phyloP scores from a whole-genome alignment of 2,329 filamentous ascomycete genomes.

The Curvularia lunata region DNA sequence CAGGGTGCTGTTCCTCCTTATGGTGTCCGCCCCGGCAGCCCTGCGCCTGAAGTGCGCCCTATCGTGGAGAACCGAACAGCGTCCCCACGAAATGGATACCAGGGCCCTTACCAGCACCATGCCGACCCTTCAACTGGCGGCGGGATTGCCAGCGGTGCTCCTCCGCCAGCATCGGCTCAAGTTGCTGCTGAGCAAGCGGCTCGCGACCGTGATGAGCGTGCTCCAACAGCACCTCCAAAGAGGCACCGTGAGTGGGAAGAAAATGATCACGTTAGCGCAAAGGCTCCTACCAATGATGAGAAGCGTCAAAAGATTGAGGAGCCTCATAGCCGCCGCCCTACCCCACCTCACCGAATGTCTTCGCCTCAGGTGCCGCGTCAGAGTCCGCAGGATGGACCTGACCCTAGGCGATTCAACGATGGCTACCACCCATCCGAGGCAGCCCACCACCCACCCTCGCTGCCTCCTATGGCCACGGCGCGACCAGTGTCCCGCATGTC shows the following conservation, averaged over 20 bases:
- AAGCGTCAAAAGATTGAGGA: slow-evolving; percentile 86
- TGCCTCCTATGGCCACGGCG: slow-evolving; percentile 57
- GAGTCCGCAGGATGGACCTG: slow-evolving; percentile 70
- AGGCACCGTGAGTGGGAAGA: slow-evolving; percentile 92
- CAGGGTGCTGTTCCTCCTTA: slow-evolving; percentile 67
- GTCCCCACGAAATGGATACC: slow-evolving; percentile 90
- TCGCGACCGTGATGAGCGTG: slow-evolving; percentile 73
- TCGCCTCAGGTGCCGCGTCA: slow-evolving; percentile 72
- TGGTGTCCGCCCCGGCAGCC: slow-evolving; percentile 71
- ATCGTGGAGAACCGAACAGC: slow-evolving; percentile 83
- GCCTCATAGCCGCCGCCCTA: slow-evolving; percentile 72
- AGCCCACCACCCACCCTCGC: slow-evolving; percentile 78
- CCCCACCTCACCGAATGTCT: slow-evolving; percentile 55
- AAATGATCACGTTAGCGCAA: slow-evolving; percentile 73
- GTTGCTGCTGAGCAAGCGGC: slow-evolving; percentile 72
- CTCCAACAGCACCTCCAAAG: slow-evolving; percentile 76
- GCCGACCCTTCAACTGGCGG: slow-evolving; percentile 65
- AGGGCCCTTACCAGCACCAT: slow-evolving; percentile 80
- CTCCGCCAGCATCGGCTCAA: slow-evolving; percentile 68
- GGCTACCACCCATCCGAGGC: slow-evolving; percentile 92
- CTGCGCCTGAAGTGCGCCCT: slow-evolving; percentile 81
- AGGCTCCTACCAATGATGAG: slow-evolving; percentile 82
- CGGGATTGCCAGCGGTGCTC: slow-evolving; percentile 72
- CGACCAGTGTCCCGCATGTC: slow-evolving; percentile 62
- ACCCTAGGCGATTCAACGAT: slow-evolving; percentile 70